Percentiles rank a stretch among this genome's conserved stretches.
Conservation (phyloP, 768 basidiomycete genomes). For the Lactarius psammicola region DNA sequence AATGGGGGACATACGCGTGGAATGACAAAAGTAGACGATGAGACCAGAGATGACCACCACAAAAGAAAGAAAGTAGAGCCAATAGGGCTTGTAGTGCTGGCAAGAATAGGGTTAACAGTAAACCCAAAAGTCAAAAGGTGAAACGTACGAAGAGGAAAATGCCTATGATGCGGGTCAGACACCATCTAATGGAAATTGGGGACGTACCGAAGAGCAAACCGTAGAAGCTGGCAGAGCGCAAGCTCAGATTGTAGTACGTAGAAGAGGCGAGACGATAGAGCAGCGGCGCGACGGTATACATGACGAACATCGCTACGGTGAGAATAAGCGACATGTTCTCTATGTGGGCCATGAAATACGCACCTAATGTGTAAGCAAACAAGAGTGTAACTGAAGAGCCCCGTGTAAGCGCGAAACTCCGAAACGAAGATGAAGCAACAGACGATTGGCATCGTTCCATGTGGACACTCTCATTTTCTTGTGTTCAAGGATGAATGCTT, state of each 20-base stretch:
- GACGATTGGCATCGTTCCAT: conserved; percentile 73
- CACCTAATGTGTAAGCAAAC: conserved; percentile 49
- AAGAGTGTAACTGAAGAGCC: conserved; percentile 47
- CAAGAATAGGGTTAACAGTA: conserved; percentile 2
- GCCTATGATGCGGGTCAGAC: conserved; percentile 32
- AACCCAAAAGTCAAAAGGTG: background rate
- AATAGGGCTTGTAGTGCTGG: conserved; percentile 80
- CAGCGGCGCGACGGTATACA: conserved; percentile 85
- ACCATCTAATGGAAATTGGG: conserved; percentile 2
- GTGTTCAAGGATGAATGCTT: conserved; percentile 75
- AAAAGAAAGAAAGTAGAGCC: conserved; percentile 86
- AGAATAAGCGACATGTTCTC: background rate
- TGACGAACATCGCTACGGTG: conserved; percentile 66
- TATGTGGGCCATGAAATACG: background rate
- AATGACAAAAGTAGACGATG: conserved; percentile 83
- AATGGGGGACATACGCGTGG: conserved; percentile 59
- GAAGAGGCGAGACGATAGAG: conserved; percentile 84
- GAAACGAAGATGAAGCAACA: conserved; percentile 31
- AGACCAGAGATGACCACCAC: conserved; percentile 67
- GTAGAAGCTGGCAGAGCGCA: conserved; percentile 84
- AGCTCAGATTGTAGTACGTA: conserved; percentile 81
- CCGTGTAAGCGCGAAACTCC: conserved; percentile 13
- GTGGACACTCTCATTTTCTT: conserved; percentile 58
- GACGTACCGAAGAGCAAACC: conserved; percentile 67
- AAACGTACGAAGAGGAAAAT: conserved; percentile 53